A percentile compares a stretch with the other conserved stretches of the same genome.
Evolutionary conservation across 2,329 filamentous ascomycete species (phyloP).

Genomic region (Cryphonectria naterciae): DNA sequence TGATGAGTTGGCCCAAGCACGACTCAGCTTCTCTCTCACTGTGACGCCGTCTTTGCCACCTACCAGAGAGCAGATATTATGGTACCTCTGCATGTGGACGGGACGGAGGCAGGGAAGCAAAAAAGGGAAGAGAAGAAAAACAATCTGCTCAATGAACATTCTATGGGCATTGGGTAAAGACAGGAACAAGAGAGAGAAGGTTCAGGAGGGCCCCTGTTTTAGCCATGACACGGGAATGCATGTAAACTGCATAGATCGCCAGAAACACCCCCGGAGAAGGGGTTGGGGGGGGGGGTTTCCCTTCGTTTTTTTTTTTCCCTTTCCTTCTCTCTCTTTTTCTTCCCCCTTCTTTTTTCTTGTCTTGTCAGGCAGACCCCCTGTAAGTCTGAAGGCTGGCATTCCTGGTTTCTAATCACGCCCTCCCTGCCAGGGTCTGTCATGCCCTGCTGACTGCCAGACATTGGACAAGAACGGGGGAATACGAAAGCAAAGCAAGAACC

Average conservation of each 20-base stretch:
- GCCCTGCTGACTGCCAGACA: slow-evolving; percentile 14
- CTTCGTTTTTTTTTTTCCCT: background rate
- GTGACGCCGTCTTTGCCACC: background rate
- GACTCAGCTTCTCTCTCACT: background rate
- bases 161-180: background rate
- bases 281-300: background rate
- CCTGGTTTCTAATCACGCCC: slow-evolving; percentile 11
- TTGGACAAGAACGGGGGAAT: background rate
- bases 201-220: slow-evolving; percentile 15
- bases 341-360: background rate
- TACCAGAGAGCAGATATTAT: background rate
- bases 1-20: slow-evolving; percentile 8
- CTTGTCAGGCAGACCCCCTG: slow-evolving; percentile 3
- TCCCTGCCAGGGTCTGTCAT: slow-evolving; percentile 8
- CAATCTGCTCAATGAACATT: background rate
- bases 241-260: slow-evolving; percentile 16
- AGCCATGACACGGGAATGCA: slow-evolving; percentile 15
- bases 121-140: background rate
- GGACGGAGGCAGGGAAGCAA: background rate
- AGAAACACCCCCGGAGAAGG: slow-evolving; percentile 11
- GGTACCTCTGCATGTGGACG: background rate
- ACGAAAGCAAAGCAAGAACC: background rate
- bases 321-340: background rate
- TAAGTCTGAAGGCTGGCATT: slow-evolving; percentile 6
- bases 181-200: background rate